phyloP scores from a whole-genome alignment of 2,329 filamentous ascomycete genomes.

The Microcyclospora tardicrescens region DNA sequence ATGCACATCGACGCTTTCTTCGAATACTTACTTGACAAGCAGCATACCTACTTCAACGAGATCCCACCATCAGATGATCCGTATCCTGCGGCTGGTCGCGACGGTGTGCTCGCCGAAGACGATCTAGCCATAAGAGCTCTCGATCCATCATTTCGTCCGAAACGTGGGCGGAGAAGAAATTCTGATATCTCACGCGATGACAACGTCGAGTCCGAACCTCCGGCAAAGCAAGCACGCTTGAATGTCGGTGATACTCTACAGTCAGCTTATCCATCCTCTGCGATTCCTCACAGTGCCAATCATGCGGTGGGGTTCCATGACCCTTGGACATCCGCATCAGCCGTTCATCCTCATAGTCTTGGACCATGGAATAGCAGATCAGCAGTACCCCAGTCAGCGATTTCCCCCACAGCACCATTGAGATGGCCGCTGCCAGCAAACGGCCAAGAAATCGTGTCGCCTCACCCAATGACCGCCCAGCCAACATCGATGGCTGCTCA shows the following conservation, averaged over 20 bases:
- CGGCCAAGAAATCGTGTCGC: constrained; percentile 24
- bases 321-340: constrained; percentile 33
- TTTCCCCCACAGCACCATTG: constrained; percentile 27
- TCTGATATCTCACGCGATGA: constrained; percentile 20
- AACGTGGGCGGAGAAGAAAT: constrained; percentile 42
- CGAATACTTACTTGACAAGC: constrained; percentile 68
- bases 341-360: constrained; percentile 25
- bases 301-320: constrained; percentile 37
- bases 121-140: constrained; percentile 77
- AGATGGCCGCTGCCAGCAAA: constrained; percentile 19
- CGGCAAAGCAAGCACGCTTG: constrained; percentile 9
- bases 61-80: constrained; percentile 55
- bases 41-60: constrained; percentile 67
- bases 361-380: constrained; percentile 23
- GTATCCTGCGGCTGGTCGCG: constrained; percentile 52
- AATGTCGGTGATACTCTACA: constrained; percentile 30
- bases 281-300: constrained; percentile 32
- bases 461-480: constrained; percentile 67
- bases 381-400: constrained; percentile 29
- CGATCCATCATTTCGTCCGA: constrained; percentile 58
- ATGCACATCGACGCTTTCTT: constrained; percentile 95
- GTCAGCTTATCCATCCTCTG: constrained; percentile 39
- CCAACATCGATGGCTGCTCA: constrained; percentile 40
- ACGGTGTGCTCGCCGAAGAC: constrained; percentile 74
- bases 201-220: constrained; percentile 3